These are phyloP conservation scores for Gamsiella multidivaricata DNA, from an alignment of 192 early-diverging fungal species.

Conservation along the genomic window DNA sequence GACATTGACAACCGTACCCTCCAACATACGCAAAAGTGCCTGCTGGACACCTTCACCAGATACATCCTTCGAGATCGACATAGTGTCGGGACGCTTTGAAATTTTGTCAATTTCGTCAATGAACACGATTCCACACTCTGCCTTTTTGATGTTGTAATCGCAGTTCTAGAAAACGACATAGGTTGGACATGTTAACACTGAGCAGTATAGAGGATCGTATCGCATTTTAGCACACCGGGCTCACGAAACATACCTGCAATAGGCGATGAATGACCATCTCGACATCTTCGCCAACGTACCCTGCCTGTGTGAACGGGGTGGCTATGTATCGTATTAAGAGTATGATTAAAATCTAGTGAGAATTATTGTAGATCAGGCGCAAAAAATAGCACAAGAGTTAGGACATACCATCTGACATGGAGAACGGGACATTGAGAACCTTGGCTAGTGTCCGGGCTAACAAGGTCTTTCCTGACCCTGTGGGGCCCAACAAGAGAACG, in stretches of 20 bases:
- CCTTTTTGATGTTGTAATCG: constrained; percentile 87
- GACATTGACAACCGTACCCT: constrained; percentile 89
- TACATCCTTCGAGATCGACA: constrained; percentile 83
- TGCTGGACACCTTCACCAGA: constrained; percentile 96
- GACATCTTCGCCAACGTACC: constrained; percentile 93
- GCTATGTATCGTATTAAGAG: too few relatives aligned
- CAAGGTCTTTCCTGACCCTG: constrained; percentile 89
- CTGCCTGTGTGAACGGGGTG: constrained; percentile 90
- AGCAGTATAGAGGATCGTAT: background rate
- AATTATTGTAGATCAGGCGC: background rate
- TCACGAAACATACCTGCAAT: constrained; percentile 66
- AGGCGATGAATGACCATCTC: constrained; percentile 86
- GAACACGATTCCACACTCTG: constrained; percentile 89
- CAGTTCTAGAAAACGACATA: constrained; percentile 62
- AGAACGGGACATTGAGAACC: constrained; percentile 87
- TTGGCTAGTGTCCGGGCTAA: constrained; percentile 85
- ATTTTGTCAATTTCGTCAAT: constrained; percentile 97
- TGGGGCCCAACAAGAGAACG: constrained; percentile 86
- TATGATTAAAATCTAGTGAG: background rate
- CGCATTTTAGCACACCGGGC: background rate
- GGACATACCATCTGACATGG: constrained; percentile 78
- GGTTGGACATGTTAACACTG: background rate
- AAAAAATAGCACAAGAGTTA: background rate
- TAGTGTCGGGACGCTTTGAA: constrained; percentile 78
- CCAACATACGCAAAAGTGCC: constrained; percentile 85